A percentile compares a stretch with the other conserved stretches of the same genome.
Evolutionary conservation across 495 filamentous ascomycete species (phyloP).

Genomic region (Penicillium tannophilum): DNA sequence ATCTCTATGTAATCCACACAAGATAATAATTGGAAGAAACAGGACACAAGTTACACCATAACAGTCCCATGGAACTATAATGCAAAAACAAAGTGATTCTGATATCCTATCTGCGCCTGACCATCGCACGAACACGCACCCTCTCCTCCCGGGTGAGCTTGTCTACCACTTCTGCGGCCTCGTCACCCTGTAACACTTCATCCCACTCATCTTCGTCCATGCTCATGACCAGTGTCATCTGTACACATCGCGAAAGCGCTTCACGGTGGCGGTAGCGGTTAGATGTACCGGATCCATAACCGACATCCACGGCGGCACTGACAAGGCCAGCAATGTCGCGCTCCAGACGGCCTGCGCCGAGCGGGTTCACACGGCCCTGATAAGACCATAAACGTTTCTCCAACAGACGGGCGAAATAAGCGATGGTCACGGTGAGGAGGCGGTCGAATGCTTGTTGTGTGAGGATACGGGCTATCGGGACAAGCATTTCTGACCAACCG

Average conservation of each 20-base stretch:
- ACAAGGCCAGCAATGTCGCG: constrained; percentile 83
- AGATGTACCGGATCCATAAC: constrained; percentile 37
- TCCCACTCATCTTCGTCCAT: constrained; percentile 99
- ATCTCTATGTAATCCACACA: background rate
- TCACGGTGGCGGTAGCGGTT: constrained; percentile 75
- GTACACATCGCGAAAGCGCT: constrained; percentile 73
- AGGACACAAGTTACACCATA: background rate
- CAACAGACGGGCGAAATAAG: constrained; percentile 71
- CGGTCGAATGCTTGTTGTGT: constrained; percentile 69
- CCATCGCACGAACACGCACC: constrained; percentile 61
- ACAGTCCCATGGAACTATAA: background rate
- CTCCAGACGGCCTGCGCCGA: constrained; percentile 86
- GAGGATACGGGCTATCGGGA: constrained; percentile 81
- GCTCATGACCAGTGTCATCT: constrained; percentile 87
- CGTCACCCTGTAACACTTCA: constrained; percentile 56
- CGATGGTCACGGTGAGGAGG: constrained; percentile 70
- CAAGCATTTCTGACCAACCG: constrained; percentile 82
- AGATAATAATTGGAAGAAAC: background rate
- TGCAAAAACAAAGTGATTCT: background rate
- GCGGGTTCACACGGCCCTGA: constrained; percentile 74
- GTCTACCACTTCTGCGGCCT: constrained; percentile 46
- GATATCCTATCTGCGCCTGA: constrained; percentile 26
- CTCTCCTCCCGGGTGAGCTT: constrained; percentile 64
- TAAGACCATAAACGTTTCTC: constrained; percentile 92
- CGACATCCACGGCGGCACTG: constrained; percentile 70